A percentile compares a stretch with the other conserved stretches of the same genome.
These are phyloP conservation scores for Niveomyces coronatus DNA, from an alignment of 2,329 filamentous ascomycete genomes.

Conservation along the genomic window DNA sequence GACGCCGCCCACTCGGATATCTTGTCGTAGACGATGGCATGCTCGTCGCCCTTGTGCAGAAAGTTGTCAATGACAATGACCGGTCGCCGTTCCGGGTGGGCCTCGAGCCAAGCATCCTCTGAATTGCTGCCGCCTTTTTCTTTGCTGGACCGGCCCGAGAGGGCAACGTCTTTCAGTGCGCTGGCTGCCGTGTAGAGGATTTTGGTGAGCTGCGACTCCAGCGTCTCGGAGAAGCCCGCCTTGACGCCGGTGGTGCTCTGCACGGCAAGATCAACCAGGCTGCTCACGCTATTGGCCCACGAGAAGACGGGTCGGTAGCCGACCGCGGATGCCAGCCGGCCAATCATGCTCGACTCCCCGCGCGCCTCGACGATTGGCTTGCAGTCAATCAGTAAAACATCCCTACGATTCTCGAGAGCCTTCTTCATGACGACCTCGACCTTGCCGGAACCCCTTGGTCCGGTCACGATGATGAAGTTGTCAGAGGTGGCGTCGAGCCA, in stretches of 20 bases:
- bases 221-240: conserved; percentile 84
- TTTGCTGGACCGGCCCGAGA: conserved; percentile 57
- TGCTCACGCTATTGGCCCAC: conserved; percentile 92
- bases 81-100: conserved; percentile 72
- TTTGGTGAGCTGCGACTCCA: conserved; percentile 81
- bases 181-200: conserved; percentile 76
- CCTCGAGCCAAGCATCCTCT: conserved; percentile 82
- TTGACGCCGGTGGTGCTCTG: conserved; percentile 93
- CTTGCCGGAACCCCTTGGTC: conserved; percentile 84
- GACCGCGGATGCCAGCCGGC: conserved; percentile 68
- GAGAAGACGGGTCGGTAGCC: conserved; percentile 91
- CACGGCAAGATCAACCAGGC: conserved; percentile 81
- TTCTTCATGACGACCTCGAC: conserved; percentile 79
- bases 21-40: conserved; percentile 61
- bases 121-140: conserved; percentile 63
- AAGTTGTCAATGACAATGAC: conserved; percentile 91
- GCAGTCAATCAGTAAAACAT: conserved; percentile 83
- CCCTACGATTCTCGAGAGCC: conserved; percentile 62
- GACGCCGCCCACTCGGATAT: conserved; percentile 83
- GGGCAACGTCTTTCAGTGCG: conserved; percentile 67
- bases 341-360: conserved; percentile 78
- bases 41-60: conserved; percentile 63
- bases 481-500: conserved; percentile 85
- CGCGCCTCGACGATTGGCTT: conserved; percentile 86
- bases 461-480: conserved; percentile 90